phyloP scores from a whole-genome alignment of 139 green algal genomes.

The Coccomyxa sp. region DNA sequence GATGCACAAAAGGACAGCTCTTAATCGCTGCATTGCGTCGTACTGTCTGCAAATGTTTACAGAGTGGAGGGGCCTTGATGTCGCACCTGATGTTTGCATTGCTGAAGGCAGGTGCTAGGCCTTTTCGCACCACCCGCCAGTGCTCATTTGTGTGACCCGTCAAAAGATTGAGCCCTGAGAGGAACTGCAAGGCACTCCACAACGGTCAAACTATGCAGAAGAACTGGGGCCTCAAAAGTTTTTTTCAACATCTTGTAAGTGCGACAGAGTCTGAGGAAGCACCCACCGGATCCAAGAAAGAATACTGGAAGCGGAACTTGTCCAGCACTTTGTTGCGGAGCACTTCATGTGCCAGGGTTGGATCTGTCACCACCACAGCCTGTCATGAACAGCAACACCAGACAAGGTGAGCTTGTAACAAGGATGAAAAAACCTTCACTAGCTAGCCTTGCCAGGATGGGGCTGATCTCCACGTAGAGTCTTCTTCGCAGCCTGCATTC shows the following conservation, averaged over 20 bases:
- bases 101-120: slow-evolving; percentile 2
- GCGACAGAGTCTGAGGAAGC: not conserved
- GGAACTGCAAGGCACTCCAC: not conserved
- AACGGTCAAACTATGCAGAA: not conserved
- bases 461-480: not conserved
- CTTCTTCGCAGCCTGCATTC: not conserved
- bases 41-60: not conserved
- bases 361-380: slow-evolving; percentile 2
- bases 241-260: too few species aligned
- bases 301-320: not conserved
- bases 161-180: not conserved
- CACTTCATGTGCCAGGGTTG: not conserved
- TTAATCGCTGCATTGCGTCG: not conserved
- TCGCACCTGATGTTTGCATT: slow-evolving; percentile 2
- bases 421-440: not conserved
- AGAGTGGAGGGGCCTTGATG: not conserved
- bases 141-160: not conserved
- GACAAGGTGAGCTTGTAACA: not conserved
- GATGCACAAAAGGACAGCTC: not conserved
- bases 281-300: not conserved
- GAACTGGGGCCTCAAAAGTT: too few species aligned
- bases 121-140: slow-evolving; percentile 2
- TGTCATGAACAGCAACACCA: not conserved
- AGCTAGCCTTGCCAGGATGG: not conserved
- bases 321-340: not conserved